These are phyloP conservation scores for Nitzschia sp. DNA, from an alignment of 108 stramenopile genomes.

Conservation along the genomic window DNA sequence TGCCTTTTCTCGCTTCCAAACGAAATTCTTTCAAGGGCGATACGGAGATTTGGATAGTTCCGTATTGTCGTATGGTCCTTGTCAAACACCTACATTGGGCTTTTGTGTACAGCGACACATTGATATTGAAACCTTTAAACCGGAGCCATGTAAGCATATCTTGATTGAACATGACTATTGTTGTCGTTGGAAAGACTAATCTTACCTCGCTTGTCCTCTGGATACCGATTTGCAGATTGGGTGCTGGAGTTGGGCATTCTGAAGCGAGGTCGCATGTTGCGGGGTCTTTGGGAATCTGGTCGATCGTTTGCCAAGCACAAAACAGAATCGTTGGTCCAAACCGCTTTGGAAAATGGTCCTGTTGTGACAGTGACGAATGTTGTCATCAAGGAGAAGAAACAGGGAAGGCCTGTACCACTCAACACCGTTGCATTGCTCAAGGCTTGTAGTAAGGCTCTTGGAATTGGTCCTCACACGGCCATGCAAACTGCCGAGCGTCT, in stretches of 20 bases:
- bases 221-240: constrained; percentile 64
- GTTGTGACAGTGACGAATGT: constrained; percentile 59
- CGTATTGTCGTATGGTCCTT: constrained; percentile 93
- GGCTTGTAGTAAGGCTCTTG: constrained; percentile 79
- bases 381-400: constrained; percentile 78
- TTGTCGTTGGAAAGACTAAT: constrained; percentile 10
- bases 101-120: constrained; percentile 95
- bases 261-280: constrained; percentile 70
- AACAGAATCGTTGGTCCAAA: constrained; percentile 50
- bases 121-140: constrained; percentile 91
- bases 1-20: constrained; percentile 95
- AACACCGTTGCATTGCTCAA: constrained; percentile 82
- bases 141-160: constrained; percentile 65
- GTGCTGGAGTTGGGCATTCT: constrained; percentile 68
- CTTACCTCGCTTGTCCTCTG: too few relatives aligned
- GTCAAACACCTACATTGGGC: constrained; percentile 96
- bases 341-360: constrained; percentile 51
- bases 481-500: constrained; percentile 77
- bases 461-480: constrained; percentile 80
- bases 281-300: constrained; percentile 68
- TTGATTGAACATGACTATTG: neutral
- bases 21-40: constrained; percentile 84
- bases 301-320: constrained; percentile 73
- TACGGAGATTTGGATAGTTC: constrained; percentile 90
- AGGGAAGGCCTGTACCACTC: constrained; percentile 77